Base-by-base conservation (phyloP, 2,329 filamentous ascomycete genomes). In the Colletotrichum tabaci region DNA sequence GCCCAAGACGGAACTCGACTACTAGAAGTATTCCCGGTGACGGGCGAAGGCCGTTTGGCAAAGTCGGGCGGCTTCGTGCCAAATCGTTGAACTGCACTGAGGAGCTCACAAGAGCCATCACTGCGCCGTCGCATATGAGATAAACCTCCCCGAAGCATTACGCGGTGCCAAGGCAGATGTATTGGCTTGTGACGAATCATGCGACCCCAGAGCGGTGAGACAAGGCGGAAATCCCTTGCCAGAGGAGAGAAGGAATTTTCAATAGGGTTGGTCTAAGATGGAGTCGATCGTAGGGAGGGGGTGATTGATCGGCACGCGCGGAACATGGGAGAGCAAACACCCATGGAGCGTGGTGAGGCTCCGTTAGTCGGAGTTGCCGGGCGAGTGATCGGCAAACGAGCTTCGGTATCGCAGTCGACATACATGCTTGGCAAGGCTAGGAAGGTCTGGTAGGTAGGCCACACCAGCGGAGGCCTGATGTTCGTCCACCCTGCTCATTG, bases 281-380 rank as follows among this genome's bases (percentile, higher is more conserved):
- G n/a, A 62, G 44, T 52, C 13, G 65, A 60, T 68, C 21, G 52
- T 63, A 35, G 58, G 65, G 52, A n/a, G 26, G 3, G 40, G 58
- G 68, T 12, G 65, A 64, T 71, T 12, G 68, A 69, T 71, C 65
- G 58, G 68, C 68, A 64, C 58, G n/a, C 40, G 62, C 58, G 68
- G 68, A 64, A 68, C 58, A 63, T 23, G 58, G 47, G 58, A 44
- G 46, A 66, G 64, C 58, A 57, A 47, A 56, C 40, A 42, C 52
- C 30, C 58, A 61, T 38, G 63, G 56, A 61, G 63, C 47, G 38
- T 58, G 16, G 66, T 49, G 65, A 63, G 66, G 68, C 68, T 68
- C 65, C 68, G 65, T 71, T 68, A 18, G 58, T 68, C 68, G 68
- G 68, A 68, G 46, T 58, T 60, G 58, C 65, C 58, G 64, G 68